Percentiles rank a stretch among this genome's conserved stretches.
These are phyloP conservation scores for Nepenthes mirabilis DNA, from an alignment of 148 eudicot species.

Conservation along the genomic window DNA sequence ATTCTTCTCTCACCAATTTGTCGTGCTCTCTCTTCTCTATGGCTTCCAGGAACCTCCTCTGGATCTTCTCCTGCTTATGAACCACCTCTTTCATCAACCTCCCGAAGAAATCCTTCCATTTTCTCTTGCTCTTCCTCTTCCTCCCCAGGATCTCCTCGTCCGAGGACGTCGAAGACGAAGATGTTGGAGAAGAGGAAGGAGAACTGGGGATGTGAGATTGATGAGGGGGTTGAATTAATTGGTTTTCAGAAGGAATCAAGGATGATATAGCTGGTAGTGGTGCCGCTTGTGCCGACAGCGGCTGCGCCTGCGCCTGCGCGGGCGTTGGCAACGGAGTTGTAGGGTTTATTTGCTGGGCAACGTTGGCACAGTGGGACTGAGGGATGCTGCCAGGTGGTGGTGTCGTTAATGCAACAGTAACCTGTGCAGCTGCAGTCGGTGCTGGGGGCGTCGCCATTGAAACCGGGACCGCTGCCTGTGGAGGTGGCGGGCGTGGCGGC, in stretches of 20 bases:
- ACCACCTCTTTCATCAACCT: slow-evolving; percentile 9
- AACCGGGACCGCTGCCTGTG: not conserved
- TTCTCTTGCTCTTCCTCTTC: slow-evolving; percentile 3
- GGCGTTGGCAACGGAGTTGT: not conserved
- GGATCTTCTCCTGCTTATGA: slow-evolving; percentile 11
- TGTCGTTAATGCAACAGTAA: slow-evolving; percentile 1
- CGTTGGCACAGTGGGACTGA: too few relatives aligned
- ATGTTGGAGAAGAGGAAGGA: slow-evolving; percentile 1
- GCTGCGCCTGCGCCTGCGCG: not conserved
- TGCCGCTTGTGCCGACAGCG: not conserved
- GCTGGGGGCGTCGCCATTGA: not conserved
- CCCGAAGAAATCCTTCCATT: slow-evolving; percentile 11
- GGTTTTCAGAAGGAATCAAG: too few relatives aligned
- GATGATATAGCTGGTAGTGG: not conserved
- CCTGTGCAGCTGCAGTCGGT: not conserved
- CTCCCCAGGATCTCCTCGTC: slow-evolving; percentile 4
- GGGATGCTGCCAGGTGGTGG: not conserved
- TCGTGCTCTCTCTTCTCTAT: slow-evolving; percentile 13
- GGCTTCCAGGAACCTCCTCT: slow-evolving; percentile 8
- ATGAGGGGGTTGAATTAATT: too few relatives aligned
- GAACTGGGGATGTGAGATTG: not conserved
- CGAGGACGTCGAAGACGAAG: slow-evolving; percentile 5
- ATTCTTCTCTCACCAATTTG: slow-evolving; percentile 5
- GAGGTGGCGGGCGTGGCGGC: slow-evolving; percentile 1
- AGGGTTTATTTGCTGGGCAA: not conserved